Evolutionary conservation across 2,329 filamentous ascomycete genomes (phyloP), one percentile per base, ranked within the genome.

Genomic region (Mycocentrospora acerina): DNA sequence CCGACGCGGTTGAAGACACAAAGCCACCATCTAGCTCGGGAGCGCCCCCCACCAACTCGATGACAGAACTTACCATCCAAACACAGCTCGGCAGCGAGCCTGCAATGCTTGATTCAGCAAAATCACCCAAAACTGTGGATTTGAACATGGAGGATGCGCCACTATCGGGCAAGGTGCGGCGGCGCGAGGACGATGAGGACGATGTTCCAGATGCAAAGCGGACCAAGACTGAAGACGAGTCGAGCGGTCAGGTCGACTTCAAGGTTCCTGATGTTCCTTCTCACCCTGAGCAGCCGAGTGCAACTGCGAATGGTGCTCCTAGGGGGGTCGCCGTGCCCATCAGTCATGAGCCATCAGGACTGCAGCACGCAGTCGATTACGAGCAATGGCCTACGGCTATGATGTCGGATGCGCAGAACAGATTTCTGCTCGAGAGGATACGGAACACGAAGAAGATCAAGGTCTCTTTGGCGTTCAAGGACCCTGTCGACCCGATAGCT

Each of bases 401-500:
- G 4, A 60, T 67, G 55, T 83, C 83, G 1, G 55, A 70, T 1
- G 74, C 75, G 36, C 81, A 86, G 52, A 75, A 74, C 40, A 79
- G 79, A 35, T 83, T 82, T 51, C 74, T 87, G 29, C 70, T 83
- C 24, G 80, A 82, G 45, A 76, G 83, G 22, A 71, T 91, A 35
- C 84, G 82, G 22, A 83, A 85, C 35, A 76, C 91, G 40, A 95
- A 94, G 72, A 93, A 95, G 69, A 90, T 88, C 31, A 89, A 91
- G 63, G 81, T 84, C 43, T 88, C 91, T 2, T 70, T 71, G 6
- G 79, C 85, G 37, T 97, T 95, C 71, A 78, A 81, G 48, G 78
- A 83, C 28, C 85, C 93, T 0, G 93, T 97, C 7, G 79, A 88
- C 62, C 80, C 78, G 26, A 72, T 91, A 16, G 88, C 86, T 67